Percentiles rank a stretch among this genome's conserved stretches.
Conservation (phyloP, 208 protist species). For the Trypanosoma theileri region DNA sequence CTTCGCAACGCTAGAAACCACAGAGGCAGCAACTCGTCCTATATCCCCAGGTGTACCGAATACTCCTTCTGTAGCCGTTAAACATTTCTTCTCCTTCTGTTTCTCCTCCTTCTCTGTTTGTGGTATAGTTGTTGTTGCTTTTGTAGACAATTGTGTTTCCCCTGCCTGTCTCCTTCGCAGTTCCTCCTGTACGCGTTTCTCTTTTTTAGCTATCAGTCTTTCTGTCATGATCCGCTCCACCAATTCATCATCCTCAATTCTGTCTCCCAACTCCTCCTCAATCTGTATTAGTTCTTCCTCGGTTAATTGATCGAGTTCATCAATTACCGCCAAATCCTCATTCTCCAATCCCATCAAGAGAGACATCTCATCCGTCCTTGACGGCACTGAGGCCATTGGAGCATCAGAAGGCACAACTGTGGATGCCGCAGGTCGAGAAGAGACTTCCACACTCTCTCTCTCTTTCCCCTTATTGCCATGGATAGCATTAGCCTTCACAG, state of each 20-base stretch:
- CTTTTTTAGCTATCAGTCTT: conserved; percentile 84
- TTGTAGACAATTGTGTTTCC: background rate
- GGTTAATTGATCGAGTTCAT: conserved; percentile 76
- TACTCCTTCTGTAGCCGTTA: background rate
- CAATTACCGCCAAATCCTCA: conserved; percentile 52
- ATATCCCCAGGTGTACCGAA: conserved; percentile 49
- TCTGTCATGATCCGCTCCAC: conserved; percentile 80
- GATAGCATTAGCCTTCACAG: conserved; percentile 10
- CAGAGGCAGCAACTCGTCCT: conserved; percentile 7
- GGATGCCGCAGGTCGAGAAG: background rate
- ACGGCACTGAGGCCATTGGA: background rate
- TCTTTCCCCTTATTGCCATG: background rate
- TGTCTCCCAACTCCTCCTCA: conserved; percentile 66
- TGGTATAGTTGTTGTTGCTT: background rate
- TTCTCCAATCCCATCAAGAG: conserved; percentile 11
- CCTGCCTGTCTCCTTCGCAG: conserved; percentile 19
- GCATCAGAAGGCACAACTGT: background rate
- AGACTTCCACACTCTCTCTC: background rate
- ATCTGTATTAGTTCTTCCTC: conserved; percentile 81
- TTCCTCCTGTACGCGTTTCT: conserved; percentile 55
- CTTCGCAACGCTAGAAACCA: background rate
- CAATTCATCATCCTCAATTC: conserved; percentile 64
- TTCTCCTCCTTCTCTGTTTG: background rate
- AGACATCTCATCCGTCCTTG: conserved; percentile 1
- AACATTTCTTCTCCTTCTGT: too few relatives aligned